Evolutionary conservation across 2,329 filamentous ascomycete species (phyloP).

Genomic region (Cladophialophora carrionii): DNA sequence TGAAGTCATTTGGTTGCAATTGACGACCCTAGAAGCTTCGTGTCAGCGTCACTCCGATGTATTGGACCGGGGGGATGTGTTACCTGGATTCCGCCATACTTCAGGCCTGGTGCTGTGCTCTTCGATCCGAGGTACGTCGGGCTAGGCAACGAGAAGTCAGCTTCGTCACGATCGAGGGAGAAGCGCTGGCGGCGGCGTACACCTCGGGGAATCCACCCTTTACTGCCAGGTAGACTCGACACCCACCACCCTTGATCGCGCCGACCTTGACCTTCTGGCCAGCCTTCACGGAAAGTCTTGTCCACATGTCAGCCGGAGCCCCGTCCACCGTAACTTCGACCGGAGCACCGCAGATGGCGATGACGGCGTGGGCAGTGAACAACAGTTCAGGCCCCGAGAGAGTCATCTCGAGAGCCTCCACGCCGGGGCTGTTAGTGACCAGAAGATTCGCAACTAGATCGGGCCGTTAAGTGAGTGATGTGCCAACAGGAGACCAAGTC

Average conservation of each 20-base stretch:
- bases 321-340: conserved; percentile 58
- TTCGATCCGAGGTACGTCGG: conserved; percentile 59
- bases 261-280: conserved; percentile 61
- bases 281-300: conserved; percentile 52
- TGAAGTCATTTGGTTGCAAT: conserved; percentile 58
- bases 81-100: conserved; percentile 53
- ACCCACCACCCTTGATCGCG: conserved; percentile 54
- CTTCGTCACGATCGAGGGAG: not conserved
- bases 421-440: conserved; percentile 57
- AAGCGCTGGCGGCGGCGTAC: conserved; percentile 41
- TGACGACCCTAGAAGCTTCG: conserved; percentile 57
- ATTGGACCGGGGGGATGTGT: not conserved
- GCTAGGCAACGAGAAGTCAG: not conserved
- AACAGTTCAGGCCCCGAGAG: conserved; percentile 61
- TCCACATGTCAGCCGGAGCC: conserved; percentile 58
- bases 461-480: not conserved
- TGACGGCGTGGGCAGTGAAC: conserved; percentile 58
- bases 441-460: conserved; percentile 58
- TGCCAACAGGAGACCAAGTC: not conserved
- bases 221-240: conserved; percentile 62
- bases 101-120: conserved; percentile 60
- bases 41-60: not conserved
- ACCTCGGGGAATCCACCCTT: conserved; percentile 59
- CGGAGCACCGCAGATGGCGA: conserved; percentile 61
- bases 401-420: conserved; percentile 63